phyloP scores from a whole-genome alignment of 2,329 filamentous ascomycete genomes.

The Blastomyces gilchristii region DNA sequence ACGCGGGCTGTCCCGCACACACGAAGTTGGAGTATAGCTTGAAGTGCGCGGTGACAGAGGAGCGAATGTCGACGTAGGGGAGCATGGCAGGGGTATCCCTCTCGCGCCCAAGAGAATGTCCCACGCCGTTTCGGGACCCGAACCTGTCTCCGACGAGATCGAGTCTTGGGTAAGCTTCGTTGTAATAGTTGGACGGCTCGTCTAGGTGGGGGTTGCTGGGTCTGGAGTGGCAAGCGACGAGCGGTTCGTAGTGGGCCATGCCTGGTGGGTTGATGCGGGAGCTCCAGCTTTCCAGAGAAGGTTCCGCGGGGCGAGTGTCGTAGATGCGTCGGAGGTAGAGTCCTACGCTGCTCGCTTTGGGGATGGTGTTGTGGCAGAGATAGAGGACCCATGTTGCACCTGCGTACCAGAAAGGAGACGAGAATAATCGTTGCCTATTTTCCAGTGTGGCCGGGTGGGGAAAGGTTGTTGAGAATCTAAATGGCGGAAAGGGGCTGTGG shows the following conservation, averaged over 20 bases:
- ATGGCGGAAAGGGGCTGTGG: background rate
- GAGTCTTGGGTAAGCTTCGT: background rate
- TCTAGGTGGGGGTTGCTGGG: background rate
- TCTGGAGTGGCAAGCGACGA: background rate
- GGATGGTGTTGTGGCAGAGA: background rate
- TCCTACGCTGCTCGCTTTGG: background rate
- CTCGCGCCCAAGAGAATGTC: background rate
- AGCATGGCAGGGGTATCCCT: background rate
- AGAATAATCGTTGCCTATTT: background rate
- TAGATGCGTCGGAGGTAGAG: conserved; percentile 2
- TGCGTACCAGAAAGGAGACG: conserved; percentile 2
- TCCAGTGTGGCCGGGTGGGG: background rate
- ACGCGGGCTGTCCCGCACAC: background rate
- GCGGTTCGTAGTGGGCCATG: background rate
- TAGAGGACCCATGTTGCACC: background rate
- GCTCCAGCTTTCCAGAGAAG: background rate
- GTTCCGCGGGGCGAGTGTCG: background rate
- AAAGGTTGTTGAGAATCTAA: background rate
- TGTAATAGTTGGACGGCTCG: background rate
- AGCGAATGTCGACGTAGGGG: conserved; percentile 2
- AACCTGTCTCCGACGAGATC: background rate
- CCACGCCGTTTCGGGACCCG: background rate
- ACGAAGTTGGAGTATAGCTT: conserved; percentile 2
- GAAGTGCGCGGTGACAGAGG: background rate
- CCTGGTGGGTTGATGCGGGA: background rate